A percentile compares a stretch with the other conserved stretches of the same genome.
These are phyloP conservation scores for Calonectria fujianensis DNA, from an alignment of 2,329 filamentous ascomycete species.

Conservation along the genomic window DNA sequence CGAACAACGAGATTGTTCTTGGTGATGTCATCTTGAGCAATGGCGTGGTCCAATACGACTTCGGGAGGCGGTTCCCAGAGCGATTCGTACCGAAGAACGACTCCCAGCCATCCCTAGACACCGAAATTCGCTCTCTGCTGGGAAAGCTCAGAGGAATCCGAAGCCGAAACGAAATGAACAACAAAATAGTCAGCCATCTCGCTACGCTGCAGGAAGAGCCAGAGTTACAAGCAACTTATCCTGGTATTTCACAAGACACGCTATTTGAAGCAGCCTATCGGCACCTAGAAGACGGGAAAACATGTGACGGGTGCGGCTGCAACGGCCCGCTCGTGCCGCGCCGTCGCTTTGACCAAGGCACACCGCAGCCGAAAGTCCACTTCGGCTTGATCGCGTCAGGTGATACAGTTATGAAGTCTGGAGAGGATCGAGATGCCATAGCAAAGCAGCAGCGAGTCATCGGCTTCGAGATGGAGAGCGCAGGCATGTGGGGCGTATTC, in stretches of 20 bases:
- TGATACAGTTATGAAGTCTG: constrained; percentile 39
- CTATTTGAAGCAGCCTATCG: constrained; percentile 1
- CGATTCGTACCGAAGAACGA: constrained; percentile 49
- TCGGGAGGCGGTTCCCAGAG: constrained; percentile 51
- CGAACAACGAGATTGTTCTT: constrained; percentile 45
- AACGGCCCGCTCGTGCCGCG: neutral
- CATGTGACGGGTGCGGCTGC: neutral
- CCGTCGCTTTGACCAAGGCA: neutral
- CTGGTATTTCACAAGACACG: neutral
- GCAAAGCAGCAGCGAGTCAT: constrained; percentile 7
- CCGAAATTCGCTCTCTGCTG: constrained; percentile 49
- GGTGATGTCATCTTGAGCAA: constrained; percentile 56
- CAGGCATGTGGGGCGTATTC: constrained; percentile 39
- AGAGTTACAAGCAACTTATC: neutral
- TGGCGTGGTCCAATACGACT: constrained; percentile 56
- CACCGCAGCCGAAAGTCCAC: constrained; percentile 9
- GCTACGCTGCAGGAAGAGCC: neutral
- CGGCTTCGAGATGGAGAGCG: constrained; percentile 45
- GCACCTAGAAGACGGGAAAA: neutral
- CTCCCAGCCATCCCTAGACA: constrained; percentile 43
- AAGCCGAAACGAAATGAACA: constrained; percentile 23
- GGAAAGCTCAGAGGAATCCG: constrained; percentile 47
- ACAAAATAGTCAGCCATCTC: neutral
- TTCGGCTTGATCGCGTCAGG: constrained; percentile 34
- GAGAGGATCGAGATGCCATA: constrained; percentile 16